Evolutionary conservation across 2,329 filamentous ascomycete species (phyloP).

Genomic region (Hypoxylon sp.): DNA sequence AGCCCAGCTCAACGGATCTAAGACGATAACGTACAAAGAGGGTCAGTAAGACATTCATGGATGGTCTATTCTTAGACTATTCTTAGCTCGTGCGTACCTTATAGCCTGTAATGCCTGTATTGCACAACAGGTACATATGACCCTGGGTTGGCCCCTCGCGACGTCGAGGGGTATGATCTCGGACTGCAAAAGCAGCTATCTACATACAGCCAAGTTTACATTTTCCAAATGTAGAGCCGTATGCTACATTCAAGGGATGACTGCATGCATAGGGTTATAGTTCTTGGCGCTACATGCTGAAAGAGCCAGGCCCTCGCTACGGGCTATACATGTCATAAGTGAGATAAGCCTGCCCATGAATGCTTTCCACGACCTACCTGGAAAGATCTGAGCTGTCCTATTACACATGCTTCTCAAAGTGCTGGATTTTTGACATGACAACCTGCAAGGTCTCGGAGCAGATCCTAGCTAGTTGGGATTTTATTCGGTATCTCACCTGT

Average conservation of each 20-base stretch:
- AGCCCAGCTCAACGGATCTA: slow-evolving; percentile 31
- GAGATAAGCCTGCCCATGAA: slow-evolving; percentile 34
- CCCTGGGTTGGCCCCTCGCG: slow-evolving; percentile 19
- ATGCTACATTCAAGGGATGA: slow-evolving; percentile 43
- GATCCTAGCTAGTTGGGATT: slow-evolving; percentile 32
- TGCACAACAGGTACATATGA: slow-evolving; percentile 29
- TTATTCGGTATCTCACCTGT: slow-evolving; percentile 38
- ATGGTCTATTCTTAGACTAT: slow-evolving; percentile 30
- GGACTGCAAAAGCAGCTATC: slow-evolving; percentile 30
- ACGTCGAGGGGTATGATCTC: slow-evolving; percentile 32
- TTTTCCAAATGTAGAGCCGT: slow-evolving; percentile 34
- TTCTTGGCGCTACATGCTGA: slow-evolving; percentile 32
- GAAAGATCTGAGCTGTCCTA: slow-evolving; percentile 25
- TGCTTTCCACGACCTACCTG: slow-evolving; percentile 21
- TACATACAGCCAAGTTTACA: slow-evolving; percentile 22
- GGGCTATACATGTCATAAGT: slow-evolving; percentile 39
- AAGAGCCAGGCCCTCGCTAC: slow-evolving; percentile 29
- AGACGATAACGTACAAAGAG: slow-evolving; percentile 22
- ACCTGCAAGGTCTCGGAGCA: slow-evolving; percentile 35
- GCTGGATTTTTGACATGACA: slow-evolving; percentile 35
- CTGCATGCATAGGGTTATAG: slow-evolving; percentile 37
- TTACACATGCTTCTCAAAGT: slow-evolving; percentile 24
- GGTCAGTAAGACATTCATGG: slow-evolving; percentile 6
- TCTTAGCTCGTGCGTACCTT: slow-evolving; percentile 36
- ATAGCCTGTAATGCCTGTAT: slow-evolving; percentile 22